A percentile compares a stretch with the other conserved stretches of the same genome.
These are phyloP conservation scores for Seiridium unicorne DNA, from an alignment of 2,329 filamentous ascomycete species.

Conservation along the genomic window DNA sequence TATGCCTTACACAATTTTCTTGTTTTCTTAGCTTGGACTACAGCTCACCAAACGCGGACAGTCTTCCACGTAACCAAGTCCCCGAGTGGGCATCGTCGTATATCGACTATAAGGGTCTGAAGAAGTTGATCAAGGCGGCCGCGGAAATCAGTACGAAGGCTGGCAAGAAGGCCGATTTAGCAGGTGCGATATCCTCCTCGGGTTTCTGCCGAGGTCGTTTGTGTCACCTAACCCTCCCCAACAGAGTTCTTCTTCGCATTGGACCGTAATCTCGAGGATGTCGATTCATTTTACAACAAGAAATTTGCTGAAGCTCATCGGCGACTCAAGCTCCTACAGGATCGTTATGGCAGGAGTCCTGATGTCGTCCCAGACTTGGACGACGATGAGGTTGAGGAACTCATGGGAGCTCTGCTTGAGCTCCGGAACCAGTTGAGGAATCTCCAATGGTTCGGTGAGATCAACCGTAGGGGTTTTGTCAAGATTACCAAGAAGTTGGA, in stretches of 20 bases:
- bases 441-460: slow-evolving; percentile 95
- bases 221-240: slow-evolving; percentile 35
- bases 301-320: slow-evolving; percentile 85
- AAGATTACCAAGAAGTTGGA: slow-evolving; percentile 99
- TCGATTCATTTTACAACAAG: slow-evolving; percentile 95
- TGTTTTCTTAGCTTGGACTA: background rate
- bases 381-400: slow-evolving; percentile 84
- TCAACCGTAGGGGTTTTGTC: slow-evolving; percentile 90
- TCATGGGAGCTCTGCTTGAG: slow-evolving; percentile 87
- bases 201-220: slow-evolving; percentile 30
- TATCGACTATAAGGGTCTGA: slow-evolving; percentile 88
- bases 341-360: slow-evolving; percentile 76
- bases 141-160: slow-evolving; percentile 58
- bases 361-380: slow-evolving; percentile 73
- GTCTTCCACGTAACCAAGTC: slow-evolving; percentile 77
- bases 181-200: slow-evolving; percentile 63
- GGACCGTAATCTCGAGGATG: slow-evolving; percentile 95
- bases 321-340: slow-evolving; percentile 80
- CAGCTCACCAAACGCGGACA: slow-evolving; percentile 28
- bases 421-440: slow-evolving; percentile 85
- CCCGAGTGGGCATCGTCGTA: slow-evolving; percentile 83
- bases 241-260: slow-evolving; percentile 95
- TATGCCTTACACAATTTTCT: slow-evolving; percentile 30
- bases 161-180: slow-evolving; percentile 79
- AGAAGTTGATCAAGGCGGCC: slow-evolving; percentile 90